phyloP scores from a whole-genome alignment of 2,329 filamentous ascomycete genomes.

The Aspergillus sp. region DNA sequence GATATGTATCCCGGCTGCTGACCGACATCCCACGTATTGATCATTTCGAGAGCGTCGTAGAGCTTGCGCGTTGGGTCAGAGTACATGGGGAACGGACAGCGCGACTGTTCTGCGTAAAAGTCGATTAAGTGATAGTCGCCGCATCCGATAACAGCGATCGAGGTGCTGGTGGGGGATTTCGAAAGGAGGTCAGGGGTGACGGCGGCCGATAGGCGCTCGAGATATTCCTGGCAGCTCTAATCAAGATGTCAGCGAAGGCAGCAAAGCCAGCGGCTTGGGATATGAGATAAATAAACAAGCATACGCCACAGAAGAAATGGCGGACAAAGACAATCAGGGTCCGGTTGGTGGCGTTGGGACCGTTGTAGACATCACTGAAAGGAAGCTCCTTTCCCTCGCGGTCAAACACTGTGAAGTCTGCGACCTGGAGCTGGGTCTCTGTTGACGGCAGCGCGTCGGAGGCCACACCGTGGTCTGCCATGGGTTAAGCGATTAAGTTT shows the following conservation, averaged over 20 bases:
- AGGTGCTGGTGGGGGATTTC: conserved; percentile 55
- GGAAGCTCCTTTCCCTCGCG: conserved; percentile 58
- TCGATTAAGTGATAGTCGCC: conserved; percentile 68
- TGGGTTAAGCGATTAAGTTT: neutral
- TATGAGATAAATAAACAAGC: conserved; percentile 33
- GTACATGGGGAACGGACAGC: conserved; percentile 73
- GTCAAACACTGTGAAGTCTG: conserved; percentile 53
- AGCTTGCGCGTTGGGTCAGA: conserved; percentile 69
- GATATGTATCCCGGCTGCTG: conserved; percentile 65
- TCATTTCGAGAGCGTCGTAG: conserved; percentile 69
- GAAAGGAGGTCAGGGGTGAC: conserved; percentile 48
- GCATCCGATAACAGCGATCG: conserved; percentile 70
- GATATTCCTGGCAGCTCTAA: conserved; percentile 74
- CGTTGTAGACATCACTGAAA: conserved; percentile 62
- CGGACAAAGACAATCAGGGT: conserved; percentile 73
- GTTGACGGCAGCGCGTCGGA: conserved; percentile 2
- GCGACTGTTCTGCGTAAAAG: conserved; percentile 62
- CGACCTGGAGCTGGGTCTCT: conserved; percentile 8
- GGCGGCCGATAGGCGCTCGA: conserved; percentile 61
- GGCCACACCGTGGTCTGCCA: neutral
- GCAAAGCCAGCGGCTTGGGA: neutral
- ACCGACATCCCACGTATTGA: conserved; percentile 62
- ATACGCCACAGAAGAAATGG: conserved; percentile 78
- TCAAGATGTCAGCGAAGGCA: neutral
- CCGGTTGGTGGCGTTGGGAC: conserved; percentile 42